These are phyloP conservation scores for Acanthamoeba castellanii DNA, from an alignment of 208 protist species.

Conservation along the genomic window DNA sequence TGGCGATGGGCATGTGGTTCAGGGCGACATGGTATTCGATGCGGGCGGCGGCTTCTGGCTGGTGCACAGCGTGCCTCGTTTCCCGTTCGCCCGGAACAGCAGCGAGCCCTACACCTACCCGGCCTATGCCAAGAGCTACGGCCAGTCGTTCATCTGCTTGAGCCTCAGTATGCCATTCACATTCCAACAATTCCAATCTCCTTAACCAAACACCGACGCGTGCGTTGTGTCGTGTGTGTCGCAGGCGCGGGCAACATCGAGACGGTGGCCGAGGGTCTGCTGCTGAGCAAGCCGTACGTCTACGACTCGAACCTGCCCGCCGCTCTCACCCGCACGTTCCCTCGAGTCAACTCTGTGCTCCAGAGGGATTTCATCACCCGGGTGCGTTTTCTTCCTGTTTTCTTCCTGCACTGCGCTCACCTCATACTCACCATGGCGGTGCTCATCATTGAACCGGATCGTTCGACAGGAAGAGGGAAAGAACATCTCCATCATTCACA, in stretches of 20 bases:
- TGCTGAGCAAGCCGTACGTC: slow-evolving; percentile 53
- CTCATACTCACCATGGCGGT: too few species aligned
- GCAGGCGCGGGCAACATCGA: slow-evolving; percentile 45
- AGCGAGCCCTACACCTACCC: slow-evolving; percentile 72
- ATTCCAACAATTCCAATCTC: neutral
- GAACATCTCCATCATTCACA: neutral
- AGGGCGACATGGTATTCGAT: slow-evolving; percentile 76
- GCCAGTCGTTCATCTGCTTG: slow-evolving; percentile 81
- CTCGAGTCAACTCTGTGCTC: neutral
- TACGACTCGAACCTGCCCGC: slow-evolving; percentile 49
- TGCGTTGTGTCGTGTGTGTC: neutral
- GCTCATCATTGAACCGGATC: neutral
- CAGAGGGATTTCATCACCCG: neutral
- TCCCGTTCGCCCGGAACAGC: slow-evolving; percentile 23
- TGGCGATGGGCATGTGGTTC: too few species aligned
- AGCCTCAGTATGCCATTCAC: neutral
- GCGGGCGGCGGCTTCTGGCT: slow-evolving; percentile 77
- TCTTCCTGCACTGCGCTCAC: neutral
- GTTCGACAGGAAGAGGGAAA: neutral
- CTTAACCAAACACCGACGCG: neutral
- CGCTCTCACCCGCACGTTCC: neutral
- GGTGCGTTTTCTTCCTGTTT: neutral
- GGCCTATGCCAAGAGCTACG: slow-evolving; percentile 76
- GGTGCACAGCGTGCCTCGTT: slow-evolving; percentile 78
- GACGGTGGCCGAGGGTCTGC: slow-evolving; percentile 10